phyloP scores from a whole-genome alignment of 768 basidiomycete genomes.

The Hypsizygus marmoreus region DNA sequence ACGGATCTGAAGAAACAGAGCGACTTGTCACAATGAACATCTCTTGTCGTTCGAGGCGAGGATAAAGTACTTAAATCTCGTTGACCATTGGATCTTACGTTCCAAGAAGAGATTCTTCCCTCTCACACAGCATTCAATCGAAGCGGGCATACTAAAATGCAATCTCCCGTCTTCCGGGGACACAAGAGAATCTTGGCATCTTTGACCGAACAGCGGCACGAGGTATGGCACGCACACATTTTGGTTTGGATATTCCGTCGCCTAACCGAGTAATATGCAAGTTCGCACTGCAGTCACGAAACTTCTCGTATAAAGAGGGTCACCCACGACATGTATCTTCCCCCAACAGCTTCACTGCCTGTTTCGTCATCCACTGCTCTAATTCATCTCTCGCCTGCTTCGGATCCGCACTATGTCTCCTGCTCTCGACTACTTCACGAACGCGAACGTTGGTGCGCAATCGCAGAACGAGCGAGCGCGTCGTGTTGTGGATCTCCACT shows the following conservation, averaged over 20 bases:
- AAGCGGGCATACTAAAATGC: neutral
- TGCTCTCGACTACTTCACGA: slow-evolving; percentile 23
- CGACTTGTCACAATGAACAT: too few species aligned
- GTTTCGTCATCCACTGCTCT: neutral
- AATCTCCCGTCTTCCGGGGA: slow-evolving; percentile 3
- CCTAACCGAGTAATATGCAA: slow-evolving; percentile 5
- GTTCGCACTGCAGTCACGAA: too few species aligned
- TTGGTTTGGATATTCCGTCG: neutral
- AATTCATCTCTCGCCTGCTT: neutral
- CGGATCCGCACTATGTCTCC: slow-evolving; percentile 17
- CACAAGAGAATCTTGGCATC: slow-evolving; percentile 10
- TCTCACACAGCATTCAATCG: neutral
- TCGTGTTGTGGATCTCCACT: neutral
- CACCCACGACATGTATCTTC: too few species aligned
- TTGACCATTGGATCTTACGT: slow-evolving; percentile 7
- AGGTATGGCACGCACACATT: neutral
- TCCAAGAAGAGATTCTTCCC: slow-evolving; percentile 1
- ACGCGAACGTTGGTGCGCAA: slow-evolving; percentile 5
- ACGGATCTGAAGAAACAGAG: too few species aligned
- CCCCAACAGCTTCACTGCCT: too few species aligned
- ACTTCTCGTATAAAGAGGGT: too few species aligned
- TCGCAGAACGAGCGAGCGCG: slow-evolving; percentile 3
- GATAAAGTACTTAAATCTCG: too few species aligned
- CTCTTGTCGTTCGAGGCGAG: too few species aligned
- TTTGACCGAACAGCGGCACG: slow-evolving; percentile 13